phyloP scores from a whole-genome alignment of 1,139 yeast species.

The Yamadazyma diddensiae region DNA sequence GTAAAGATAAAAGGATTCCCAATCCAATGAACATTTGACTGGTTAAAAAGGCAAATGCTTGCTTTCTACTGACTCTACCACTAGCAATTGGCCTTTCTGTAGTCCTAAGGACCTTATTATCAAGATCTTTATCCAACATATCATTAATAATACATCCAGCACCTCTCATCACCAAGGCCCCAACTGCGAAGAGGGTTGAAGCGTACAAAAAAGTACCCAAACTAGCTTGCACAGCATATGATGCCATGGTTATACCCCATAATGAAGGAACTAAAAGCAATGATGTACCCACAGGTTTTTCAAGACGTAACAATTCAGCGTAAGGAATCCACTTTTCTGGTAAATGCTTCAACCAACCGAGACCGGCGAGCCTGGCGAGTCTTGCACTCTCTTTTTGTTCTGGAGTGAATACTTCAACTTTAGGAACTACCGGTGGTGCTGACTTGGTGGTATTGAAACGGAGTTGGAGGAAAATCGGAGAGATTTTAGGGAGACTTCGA shows the following conservation, averaged over 20 bases:
- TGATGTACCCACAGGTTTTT: slow-evolving; percentile 92
- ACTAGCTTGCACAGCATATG: slow-evolving; percentile 69
- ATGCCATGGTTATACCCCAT: slow-evolving; percentile 88
- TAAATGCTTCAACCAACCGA: slow-evolving; percentile 60
- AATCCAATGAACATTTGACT: slow-evolving; percentile 79
- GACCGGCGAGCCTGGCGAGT: slow-evolving; percentile 51
- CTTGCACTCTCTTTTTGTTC: slow-evolving; percentile 59
- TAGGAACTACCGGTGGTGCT: background rate
- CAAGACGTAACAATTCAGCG: slow-evolving; percentile 86
- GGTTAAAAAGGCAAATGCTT: slow-evolving; percentile 72
- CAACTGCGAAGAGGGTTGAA: slow-evolving; percentile 72
- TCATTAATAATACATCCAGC: slow-evolving; percentile 98
- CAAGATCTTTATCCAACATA: slow-evolving; percentile 77
- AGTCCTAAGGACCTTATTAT: slow-evolving; percentile 82
- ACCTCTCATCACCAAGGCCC: slow-evolving; percentile 91
- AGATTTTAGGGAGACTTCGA: background rate
- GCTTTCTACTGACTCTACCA: slow-evolving; percentile 68
- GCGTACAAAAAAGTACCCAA: slow-evolving; percentile 47
- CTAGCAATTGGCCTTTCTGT: slow-evolving; percentile 88
- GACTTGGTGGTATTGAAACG: background rate
- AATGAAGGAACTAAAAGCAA: slow-evolving; percentile 73
- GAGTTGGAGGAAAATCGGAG: background rate
- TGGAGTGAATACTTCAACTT: slow-evolving; percentile 29
- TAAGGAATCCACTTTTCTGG: slow-evolving; percentile 82
- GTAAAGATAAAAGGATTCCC: slow-evolving; percentile 67